Percentiles rank a stretch among this genome's conserved stretches.
Evolutionary conservation across 2,329 filamentous ascomycete species (phyloP).

Genomic region (Ophiostoma ulmi): DNA sequence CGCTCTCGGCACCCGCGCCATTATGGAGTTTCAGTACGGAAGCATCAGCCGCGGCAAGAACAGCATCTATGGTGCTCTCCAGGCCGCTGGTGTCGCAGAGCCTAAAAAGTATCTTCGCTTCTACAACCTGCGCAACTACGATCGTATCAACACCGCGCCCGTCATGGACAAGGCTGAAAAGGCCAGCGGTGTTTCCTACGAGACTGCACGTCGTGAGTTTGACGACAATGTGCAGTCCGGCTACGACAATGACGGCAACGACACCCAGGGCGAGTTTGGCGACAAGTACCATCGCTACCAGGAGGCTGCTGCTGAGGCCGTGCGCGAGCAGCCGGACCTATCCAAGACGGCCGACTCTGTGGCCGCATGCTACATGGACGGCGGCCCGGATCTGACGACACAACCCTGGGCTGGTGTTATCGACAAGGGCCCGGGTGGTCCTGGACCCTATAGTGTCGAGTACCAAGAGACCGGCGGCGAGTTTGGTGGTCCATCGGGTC

Average conservation of each 20-base stretch:
- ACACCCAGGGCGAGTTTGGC: slow-evolving; percentile 29
- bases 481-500: not conserved
- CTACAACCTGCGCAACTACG: slow-evolving; percentile 80
- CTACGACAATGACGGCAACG: slow-evolving; percentile 34
- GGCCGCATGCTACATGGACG: slow-evolving; percentile 76
- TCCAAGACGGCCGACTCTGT: slow-evolving; percentile 61
- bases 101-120: slow-evolving; percentile 72
- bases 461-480: not conserved
- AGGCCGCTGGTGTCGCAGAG: slow-evolving; percentile 59
- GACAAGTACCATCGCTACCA: slow-evolving; percentile 64
- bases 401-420: slow-evolving; percentile 49
- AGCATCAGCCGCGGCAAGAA: slow-evolving; percentile 72
- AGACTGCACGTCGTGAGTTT: slow-evolving; percentile 58
- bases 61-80: slow-evolving; percentile 69
- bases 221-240: slow-evolving; percentile 53
- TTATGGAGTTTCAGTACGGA: slow-evolving; percentile 84
- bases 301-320: slow-evolving; percentile 51
- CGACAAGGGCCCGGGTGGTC: slow-evolving; percentile 2
- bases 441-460: slow-evolving; percentile 27
- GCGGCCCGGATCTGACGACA: slow-evolving; percentile 61
- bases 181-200: slow-evolving; percentile 61
- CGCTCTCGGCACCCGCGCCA: slow-evolving; percentile 70
- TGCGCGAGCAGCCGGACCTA: slow-evolving; percentile 16
- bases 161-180: slow-evolving; percentile 58
- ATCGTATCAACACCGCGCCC: slow-evolving; percentile 68